phyloP scores from a whole-genome alignment of 257 asterid genomes.

The Agastache rugosa region DNA sequence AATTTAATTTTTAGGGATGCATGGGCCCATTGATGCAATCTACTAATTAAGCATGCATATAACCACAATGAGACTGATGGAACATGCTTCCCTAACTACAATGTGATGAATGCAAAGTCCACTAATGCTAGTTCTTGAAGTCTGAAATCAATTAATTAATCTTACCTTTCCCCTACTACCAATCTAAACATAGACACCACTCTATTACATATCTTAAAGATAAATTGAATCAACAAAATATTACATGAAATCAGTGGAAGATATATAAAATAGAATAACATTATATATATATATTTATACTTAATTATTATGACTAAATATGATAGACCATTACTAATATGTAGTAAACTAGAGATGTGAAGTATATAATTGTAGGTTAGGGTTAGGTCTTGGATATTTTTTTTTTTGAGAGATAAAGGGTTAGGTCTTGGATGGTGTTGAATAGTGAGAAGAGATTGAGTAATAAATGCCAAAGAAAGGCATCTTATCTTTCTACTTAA shows the following conservation, averaged over 20 bases:
- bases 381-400: constrained; percentile 42
- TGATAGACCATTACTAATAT: background rate
- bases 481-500: constrained; percentile 52
- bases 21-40: constrained; percentile 13
- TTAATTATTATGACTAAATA: background rate
- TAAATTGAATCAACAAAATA: background rate
- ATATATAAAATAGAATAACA: no score
- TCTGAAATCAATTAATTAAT: background rate
- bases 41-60: constrained; percentile 4
- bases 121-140: background rate
- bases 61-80: constrained; percentile 19
- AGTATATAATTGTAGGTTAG: constrained; percentile 22
- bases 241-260: background rate
- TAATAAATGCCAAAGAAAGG: constrained; percentile 51
- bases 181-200: background rate
- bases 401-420: no score
- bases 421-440: constrained; percentile 40
- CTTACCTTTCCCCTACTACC: background rate
- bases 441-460: constrained; percentile 43
- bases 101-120: background rate
- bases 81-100: constrained; percentile 7
- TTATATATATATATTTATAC: no score
- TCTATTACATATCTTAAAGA: no score
- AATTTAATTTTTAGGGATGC: background rate
- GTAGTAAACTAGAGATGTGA: no score